A percentile compares a stretch with the other conserved stretches of the same genome.
Evolutionary conservation across 768 basidiomycete genomes (phyloP).

Genomic region (Tulasnella sp.): DNA sequence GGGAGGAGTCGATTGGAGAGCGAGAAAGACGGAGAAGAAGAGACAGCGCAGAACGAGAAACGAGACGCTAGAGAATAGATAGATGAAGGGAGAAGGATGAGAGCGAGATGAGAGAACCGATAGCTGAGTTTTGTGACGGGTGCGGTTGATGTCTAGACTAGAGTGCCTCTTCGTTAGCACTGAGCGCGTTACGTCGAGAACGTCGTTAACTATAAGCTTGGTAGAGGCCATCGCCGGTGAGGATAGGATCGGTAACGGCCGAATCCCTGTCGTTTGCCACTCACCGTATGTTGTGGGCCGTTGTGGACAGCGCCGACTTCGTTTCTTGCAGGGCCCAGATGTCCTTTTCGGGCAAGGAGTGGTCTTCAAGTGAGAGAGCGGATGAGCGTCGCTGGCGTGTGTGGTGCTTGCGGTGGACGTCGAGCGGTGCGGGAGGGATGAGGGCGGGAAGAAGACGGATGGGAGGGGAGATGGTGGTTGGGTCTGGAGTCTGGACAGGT

Average conservation of each 20-base stretch:
- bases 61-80: too few relatives aligned
- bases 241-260: neutral
- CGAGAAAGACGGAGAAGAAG: neutral
- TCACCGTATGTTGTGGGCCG: slow-evolving; percentile 6
- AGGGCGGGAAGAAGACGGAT: neutral
- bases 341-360: neutral
- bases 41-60: neutral
- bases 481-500: neutral
- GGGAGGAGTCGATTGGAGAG: neutral
- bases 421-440: neutral
- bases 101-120: neutral
- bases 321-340: neutral
- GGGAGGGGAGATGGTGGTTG: neutral
- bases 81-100: neutral
- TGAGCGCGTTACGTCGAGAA: neutral
- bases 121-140: neutral
- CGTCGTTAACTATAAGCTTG: neutral
- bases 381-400: neutral
- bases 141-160: neutral
- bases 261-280: neutral
- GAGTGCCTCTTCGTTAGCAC: neutral
- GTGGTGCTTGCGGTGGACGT: neutral
- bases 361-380: neutral
- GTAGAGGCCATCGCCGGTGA: neutral
- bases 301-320: neutral